phyloP scores from a whole-genome alignment of 176 grass and related monocot species.

The Aegilops bicornis region DNA sequence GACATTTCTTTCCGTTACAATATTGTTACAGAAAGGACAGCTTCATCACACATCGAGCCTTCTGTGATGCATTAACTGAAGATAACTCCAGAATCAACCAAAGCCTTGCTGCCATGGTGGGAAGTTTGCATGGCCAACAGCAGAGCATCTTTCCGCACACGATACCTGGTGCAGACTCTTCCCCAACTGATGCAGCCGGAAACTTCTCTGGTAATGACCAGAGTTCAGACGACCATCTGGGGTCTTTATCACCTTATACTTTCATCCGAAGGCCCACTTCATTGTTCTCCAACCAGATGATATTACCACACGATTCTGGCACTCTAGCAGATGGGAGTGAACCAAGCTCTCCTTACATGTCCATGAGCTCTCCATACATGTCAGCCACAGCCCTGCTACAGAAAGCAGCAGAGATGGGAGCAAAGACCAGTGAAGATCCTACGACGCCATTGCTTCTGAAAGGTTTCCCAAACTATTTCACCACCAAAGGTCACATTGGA shows the following conservation, averaged over 20 bases:
- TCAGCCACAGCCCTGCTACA: conserved; percentile 18
- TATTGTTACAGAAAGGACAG: conserved; percentile 18
- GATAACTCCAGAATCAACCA: conserved; percentile 22
- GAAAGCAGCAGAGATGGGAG: conserved; percentile 23
- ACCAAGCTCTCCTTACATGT: conserved; percentile 20
- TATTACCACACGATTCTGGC: not conserved
- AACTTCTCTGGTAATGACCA: conserved; percentile 15
- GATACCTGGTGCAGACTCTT: conserved; percentile 1
- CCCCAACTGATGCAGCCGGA: not conserved
- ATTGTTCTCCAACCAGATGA: conserved; percentile 15
- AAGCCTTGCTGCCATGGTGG: conserved; percentile 15
- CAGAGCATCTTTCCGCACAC: conserved; percentile 13
- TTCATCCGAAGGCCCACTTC: conserved; percentile 1
- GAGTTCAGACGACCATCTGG: not conserved
- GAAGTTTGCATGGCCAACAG: conserved; percentile 9
- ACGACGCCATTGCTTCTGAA: not conserved
- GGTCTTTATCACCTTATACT: conserved; percentile 2
- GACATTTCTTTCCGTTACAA: not conserved
- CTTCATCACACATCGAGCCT: conserved; percentile 23
- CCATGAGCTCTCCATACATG: conserved; percentile 20
- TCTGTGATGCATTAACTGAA: conserved; percentile 22
- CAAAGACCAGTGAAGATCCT: conserved; percentile 23
- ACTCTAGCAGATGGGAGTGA: not conserved
- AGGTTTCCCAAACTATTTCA: conserved; percentile 7
- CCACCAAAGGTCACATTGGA: conserved; percentile 1